Conservation (phyloP, 2,329 filamentous ascomycete genomes). For the Verticillium tricorpus region DNA sequence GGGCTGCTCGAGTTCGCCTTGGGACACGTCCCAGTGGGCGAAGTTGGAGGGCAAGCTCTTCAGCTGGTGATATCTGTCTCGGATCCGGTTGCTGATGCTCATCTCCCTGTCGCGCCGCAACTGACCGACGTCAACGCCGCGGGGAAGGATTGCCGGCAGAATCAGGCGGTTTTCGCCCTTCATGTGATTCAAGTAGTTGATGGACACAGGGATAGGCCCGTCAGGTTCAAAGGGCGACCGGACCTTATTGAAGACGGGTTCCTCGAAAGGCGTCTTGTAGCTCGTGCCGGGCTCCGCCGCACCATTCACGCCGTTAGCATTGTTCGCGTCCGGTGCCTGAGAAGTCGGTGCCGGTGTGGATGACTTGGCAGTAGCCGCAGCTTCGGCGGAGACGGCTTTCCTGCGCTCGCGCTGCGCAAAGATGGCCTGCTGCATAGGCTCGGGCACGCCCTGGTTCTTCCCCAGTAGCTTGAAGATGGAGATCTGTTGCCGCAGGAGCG, state of each 20-base stretch:
- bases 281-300: background rate
- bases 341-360: conserved; percentile 24
- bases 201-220: conserved; percentile 44
- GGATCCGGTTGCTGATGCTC: conserved; percentile 85
- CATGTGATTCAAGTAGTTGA: conserved; percentile 77
- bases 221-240: conserved; percentile 62
- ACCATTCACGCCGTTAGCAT: background rate
- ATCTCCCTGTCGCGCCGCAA: conserved; percentile 82
- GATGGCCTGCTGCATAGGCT: conserved; percentile 74
- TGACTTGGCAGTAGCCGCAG: conserved; percentile 12
- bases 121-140: conserved; percentile 82
- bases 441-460: conserved; percentile 79
- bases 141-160: conserved; percentile 83
- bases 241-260: conserved; percentile 64
- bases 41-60: conserved; percentile 81
- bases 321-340: background rate
- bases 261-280: conserved; percentile 25
- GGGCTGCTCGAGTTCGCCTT: conserved; percentile 64
- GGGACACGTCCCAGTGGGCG: conserved; percentile 75
- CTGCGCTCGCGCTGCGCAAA: conserved; percentile 70
- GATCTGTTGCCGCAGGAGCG: conserved; percentile 78
- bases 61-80: conserved; percentile 76
- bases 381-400: conserved; percentile 47
- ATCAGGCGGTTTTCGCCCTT: conserved; percentile 71
- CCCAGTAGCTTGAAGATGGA: conserved; percentile 85